Evolutionary conservation across 2,329 filamentous ascomycete species (phyloP).

Genomic region (Nemania sp.): DNA sequence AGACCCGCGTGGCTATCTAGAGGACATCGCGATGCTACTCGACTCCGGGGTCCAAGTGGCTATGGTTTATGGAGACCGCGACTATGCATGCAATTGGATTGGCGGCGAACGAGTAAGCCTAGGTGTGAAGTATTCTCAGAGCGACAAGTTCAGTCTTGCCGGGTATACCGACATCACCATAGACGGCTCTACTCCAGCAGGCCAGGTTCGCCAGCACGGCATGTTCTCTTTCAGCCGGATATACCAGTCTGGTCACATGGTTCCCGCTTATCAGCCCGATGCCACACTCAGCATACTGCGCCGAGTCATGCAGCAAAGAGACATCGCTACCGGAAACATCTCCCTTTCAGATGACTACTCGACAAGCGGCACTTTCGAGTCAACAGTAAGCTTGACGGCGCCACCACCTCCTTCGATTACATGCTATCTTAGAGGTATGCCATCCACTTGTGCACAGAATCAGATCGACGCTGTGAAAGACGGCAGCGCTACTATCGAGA

Average conservation of each 20-base stretch:
- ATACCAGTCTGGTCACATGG: neutral
- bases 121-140: neutral
- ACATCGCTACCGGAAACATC: neutral
- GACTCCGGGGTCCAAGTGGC: neutral
- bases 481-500: neutral
- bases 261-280: neutral
- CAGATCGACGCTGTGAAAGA: neutral
- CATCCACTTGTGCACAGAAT: neutral
- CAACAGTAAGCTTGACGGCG: neutral
- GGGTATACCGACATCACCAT: neutral
- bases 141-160: neutral
- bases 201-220: neutral
- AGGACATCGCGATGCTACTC: neutral
- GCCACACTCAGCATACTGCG: neutral
- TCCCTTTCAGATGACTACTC: neutral
- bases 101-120: neutral
- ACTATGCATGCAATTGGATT: neutral
- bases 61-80: neutral
- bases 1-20: neutral
- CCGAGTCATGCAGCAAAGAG: neutral
- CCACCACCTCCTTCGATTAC: neutral
- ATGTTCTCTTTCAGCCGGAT: neutral
- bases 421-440: neutral
- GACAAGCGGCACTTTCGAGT: neutral
- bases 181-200: neutral